These are phyloP conservation scores for Hypoxylon sp. DNA, from an alignment of 2,329 filamentous ascomycete genomes.

Conservation along the genomic window DNA sequence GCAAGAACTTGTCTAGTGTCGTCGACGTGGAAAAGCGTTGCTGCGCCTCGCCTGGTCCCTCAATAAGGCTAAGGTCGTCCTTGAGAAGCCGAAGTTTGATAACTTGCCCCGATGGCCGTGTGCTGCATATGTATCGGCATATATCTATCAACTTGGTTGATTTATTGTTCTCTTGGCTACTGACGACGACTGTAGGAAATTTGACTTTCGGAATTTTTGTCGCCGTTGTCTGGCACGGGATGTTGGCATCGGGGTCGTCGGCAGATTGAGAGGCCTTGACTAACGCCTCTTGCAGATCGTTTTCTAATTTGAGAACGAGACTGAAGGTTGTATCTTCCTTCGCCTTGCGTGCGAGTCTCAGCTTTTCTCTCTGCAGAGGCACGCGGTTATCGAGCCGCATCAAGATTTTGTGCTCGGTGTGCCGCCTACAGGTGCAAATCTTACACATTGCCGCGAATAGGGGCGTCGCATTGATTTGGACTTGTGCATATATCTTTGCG, in stretches of 20 bases:
- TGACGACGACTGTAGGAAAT: neutral
- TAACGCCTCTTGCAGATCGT: constrained; percentile 9
- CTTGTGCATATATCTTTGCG: constrained; percentile 9
- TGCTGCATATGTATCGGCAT: neutral
- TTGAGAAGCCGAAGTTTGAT: constrained; percentile 10
- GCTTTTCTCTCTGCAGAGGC: neutral
- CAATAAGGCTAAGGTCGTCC: constrained; percentile 1
- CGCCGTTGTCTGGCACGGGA: neutral
- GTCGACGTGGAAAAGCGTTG: neutral
- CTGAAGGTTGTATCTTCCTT: constrained; percentile 11
- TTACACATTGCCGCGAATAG: constrained; percentile 22
- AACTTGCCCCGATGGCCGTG: constrained; percentile 4
- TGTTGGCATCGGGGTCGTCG: neutral
- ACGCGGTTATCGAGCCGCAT: constrained; percentile 19
- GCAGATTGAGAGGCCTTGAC: constrained; percentile 13
- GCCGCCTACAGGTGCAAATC: constrained; percentile 9
- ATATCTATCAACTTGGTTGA: constrained; percentile 2
- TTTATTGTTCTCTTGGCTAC: neutral
- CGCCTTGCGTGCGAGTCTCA: neutral
- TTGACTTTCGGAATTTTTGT: neutral
- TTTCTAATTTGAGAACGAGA: constrained; percentile 12
- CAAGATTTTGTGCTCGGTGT: constrained; percentile 14
- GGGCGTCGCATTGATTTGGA: constrained; percentile 15
- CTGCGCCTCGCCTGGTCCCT: constrained; percentile 1
- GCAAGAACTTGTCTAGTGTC: constrained; percentile 1